phyloP scores from a whole-genome alignment of 305 asterid species.

The Solanum hybrid region DNA sequence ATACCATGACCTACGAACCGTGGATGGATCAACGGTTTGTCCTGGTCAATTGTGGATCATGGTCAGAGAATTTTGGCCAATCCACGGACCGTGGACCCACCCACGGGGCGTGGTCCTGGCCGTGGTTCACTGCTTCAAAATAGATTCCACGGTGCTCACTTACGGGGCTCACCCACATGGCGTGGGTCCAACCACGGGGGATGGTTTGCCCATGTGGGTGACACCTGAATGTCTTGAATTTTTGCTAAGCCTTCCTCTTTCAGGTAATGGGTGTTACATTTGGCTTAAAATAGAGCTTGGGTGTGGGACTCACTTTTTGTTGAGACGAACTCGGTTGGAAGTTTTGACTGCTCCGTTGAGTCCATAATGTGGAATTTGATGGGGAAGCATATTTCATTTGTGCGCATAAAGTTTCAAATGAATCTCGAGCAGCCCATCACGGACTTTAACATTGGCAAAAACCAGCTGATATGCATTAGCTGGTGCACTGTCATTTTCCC shows the following conservation, averaged over 20 bases:
- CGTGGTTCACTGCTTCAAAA: background rate
- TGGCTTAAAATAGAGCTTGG: background rate
- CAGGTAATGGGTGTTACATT: background rate
- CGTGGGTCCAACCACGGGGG: background rate
- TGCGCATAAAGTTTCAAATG: background rate
- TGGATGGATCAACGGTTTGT: background rate
- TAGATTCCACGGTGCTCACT: background rate
- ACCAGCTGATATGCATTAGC: background rate
- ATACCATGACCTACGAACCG: background rate
- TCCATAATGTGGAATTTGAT: background rate
- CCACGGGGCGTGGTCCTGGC: too few relatives aligned
- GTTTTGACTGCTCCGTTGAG: background rate
- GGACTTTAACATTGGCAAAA: background rate
- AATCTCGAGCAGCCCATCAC: background rate
- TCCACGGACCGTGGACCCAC: background rate
- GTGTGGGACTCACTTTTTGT: background rate
- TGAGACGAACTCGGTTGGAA: background rate
- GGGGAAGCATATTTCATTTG: background rate
- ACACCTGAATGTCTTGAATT: background rate
- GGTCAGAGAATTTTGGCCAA: background rate
- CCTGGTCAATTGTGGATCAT: background rate
- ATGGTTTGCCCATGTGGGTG: background rate
- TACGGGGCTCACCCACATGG: background rate
- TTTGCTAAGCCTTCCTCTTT: background rate
- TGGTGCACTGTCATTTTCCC: background rate